A percentile compares a stretch with the other conserved stretches of the same genome.
phyloP scores from a whole-genome alignment of 2,329 filamentous ascomycete species.

The Simplicillium aogashimaense region DNA sequence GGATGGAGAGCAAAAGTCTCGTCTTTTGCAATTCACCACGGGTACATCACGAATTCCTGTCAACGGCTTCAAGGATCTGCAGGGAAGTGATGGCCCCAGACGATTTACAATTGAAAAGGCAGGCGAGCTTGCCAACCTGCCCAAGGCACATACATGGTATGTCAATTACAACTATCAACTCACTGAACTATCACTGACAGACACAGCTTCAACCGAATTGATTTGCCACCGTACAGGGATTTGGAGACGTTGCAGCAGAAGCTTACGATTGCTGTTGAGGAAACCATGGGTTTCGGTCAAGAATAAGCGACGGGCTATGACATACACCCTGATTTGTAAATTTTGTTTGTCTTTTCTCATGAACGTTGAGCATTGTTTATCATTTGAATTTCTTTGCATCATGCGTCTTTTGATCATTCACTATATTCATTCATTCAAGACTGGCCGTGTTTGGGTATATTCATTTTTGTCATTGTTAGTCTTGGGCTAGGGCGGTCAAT shows the following conservation, averaged over 20 bases:
- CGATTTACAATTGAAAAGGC: conserved; percentile 98
- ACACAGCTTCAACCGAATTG: conserved; percentile 86
- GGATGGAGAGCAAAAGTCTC: conserved; percentile 97
- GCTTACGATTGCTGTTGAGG: conserved; percentile 92
- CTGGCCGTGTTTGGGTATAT: conserved; percentile 6
- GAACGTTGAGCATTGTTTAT: background rate
- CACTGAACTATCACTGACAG: background rate
- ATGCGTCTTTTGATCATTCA: conserved; percentile 4
- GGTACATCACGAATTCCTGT: conserved; percentile 96
- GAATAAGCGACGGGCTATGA: conserved; percentile 49
- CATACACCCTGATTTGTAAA: conserved; percentile 2
- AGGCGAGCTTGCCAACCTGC: conserved; percentile 79
- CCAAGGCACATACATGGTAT: conserved; percentile 97
- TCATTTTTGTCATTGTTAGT: conserved; percentile 11
- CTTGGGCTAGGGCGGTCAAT: conserved; percentile 6
- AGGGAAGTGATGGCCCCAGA: conserved; percentile 90
- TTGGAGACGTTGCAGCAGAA: conserved; percentile 80
- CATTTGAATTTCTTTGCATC: background rate
- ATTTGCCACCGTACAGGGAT: conserved; percentile 86
- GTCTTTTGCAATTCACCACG: conserved; percentile 91
- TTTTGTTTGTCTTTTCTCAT: conserved; percentile 5
- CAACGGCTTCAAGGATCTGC: conserved; percentile 98
- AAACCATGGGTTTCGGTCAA: conserved; percentile 97
- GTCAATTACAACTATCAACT: conserved; percentile 25
- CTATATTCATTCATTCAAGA: conserved; percentile 3